Base-by-base conservation (phyloP, 805 yeast species). In the Komagataella pastoris region DNA sequence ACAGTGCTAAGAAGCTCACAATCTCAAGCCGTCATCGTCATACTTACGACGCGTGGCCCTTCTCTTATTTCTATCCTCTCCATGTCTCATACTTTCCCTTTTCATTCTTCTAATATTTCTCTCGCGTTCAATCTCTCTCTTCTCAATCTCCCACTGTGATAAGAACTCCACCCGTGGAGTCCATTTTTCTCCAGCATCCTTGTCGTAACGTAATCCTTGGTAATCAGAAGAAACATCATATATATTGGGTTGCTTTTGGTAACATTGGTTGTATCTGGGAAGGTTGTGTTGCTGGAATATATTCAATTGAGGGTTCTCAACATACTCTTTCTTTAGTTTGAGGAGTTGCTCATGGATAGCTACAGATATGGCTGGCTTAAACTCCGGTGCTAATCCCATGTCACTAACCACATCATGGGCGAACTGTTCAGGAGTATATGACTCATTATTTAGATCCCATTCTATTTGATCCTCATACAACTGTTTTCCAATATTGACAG, bases 91-190 rank as follows among this genome's bases (percentile, higher is more conserved):
- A 7, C 89, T 82, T 64, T 93, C 98, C 67, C 99, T 80, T 72
- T 95, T 91, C 62, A 90, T 74, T 62, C 99, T 80, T 66, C 99
- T 79, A 55, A 88, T 75, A 63, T 86, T 89, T 65, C 98, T 77
- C 59, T 90, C 97, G 61, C 95, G 81, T 67, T 93, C 99, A 58
- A 89, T 88, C 64, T 93, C 98, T 57, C 98, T 77, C 68, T 85
- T 84, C 63, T 91, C 97, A 53, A 93, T 88, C 66, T 93, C 99
- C 79, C 90, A 88, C 51, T 87, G 90, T 1, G 93, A 81, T 54
- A 93, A 74, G 12, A 80, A 79, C 65, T 91, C 98, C 6, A 91
- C 84, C 47, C 80, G 75, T 24, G 99, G 99, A 51, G 83, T 82
- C 95, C 97, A 93, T 46, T 72, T 77, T 44, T 81, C 85, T 36